phyloP scores from a whole-genome alignment of 2,329 filamentous ascomycete species.

The Exophiala sideris region DNA sequence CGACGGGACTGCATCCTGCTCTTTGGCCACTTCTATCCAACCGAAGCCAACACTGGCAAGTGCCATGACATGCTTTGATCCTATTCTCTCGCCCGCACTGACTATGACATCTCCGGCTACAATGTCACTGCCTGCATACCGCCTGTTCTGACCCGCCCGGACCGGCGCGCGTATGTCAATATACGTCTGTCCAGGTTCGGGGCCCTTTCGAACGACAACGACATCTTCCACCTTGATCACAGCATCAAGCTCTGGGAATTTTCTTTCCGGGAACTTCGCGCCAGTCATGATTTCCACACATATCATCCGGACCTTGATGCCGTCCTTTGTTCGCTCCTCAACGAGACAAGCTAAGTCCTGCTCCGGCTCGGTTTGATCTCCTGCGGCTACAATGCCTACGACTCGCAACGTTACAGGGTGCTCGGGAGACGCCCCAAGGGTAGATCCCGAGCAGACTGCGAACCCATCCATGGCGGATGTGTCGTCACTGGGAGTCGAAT shows the following conservation, averaged over 20 bases:
- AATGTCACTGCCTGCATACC: conserved; percentile 29
- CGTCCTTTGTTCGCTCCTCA: neutral
- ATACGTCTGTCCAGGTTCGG: neutral
- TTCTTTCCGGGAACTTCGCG: conserved; percentile 29
- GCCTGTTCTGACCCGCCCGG: conserved; percentile 20
- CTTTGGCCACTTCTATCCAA: conserved; percentile 16
- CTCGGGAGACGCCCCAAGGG: conserved; percentile 20
- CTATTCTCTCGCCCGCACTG: conserved; percentile 15
- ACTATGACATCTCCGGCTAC: conserved; percentile 21
- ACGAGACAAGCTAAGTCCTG: neutral
- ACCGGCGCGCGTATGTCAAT: conserved; percentile 14
- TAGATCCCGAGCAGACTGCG: conserved; percentile 28
- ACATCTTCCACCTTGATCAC: conserved; percentile 28
- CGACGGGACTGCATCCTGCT: neutral
- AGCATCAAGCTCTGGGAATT: conserved; percentile 19
- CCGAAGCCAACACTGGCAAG: conserved; percentile 27
- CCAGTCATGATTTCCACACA: conserved; percentile 36
- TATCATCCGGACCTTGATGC: neutral
- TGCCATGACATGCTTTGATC: conserved; percentile 28
- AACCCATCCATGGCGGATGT: conserved; percentile 35
- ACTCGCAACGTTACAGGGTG: conserved; percentile 25
- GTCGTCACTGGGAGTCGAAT: conserved; percentile 28
- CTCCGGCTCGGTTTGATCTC: conserved; percentile 14
- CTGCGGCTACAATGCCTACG: conserved; percentile 23
- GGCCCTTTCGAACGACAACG: neutral